These are phyloP conservation scores for Takakia lepidozioides DNA, from an alignment of 225 moss, liverwort and hornwort species.

Conservation along the genomic window DNA sequence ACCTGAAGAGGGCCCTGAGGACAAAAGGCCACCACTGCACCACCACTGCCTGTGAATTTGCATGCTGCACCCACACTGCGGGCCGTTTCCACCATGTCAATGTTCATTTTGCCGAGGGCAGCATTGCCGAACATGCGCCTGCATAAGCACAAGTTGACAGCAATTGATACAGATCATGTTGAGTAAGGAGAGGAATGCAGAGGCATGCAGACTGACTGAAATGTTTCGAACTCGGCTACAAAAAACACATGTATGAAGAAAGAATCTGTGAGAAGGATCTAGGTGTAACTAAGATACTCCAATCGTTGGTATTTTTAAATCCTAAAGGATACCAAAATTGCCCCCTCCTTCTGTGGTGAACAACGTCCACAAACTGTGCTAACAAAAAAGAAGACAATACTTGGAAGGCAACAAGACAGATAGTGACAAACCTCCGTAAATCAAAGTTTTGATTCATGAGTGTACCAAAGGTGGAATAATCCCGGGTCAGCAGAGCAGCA, in stretches of 20 bases:
- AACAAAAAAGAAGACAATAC: no score
- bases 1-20: conserved; percentile 63
- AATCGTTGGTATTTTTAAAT: no score
- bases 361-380: no score
- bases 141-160: conserved; percentile 10
- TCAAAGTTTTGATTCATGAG: conserved; percentile 67
- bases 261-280: no score
- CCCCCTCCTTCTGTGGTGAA: no score
- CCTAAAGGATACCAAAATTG: no score
- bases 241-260: no score
- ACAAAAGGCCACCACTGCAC: conserved; percentile 82
- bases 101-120: conserved; percentile 74
- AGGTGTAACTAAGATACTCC: no score
- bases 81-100: conserved; percentile 81
- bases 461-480: conserved; percentile 47
- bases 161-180: no score
- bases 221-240: no score
- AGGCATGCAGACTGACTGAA: no score
- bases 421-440: conserved; percentile 43
- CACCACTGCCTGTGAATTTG: conserved; percentile 97
- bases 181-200: no score
- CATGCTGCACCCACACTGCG: conserved; percentile 87
- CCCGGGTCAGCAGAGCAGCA: conserved; percentile 47
- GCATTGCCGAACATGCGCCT: conserved; percentile 86
- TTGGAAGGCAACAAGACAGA: not conserved